Conservation (phyloP, 371 early-diverging fungal species). For the Mucor sp. region DNA sequence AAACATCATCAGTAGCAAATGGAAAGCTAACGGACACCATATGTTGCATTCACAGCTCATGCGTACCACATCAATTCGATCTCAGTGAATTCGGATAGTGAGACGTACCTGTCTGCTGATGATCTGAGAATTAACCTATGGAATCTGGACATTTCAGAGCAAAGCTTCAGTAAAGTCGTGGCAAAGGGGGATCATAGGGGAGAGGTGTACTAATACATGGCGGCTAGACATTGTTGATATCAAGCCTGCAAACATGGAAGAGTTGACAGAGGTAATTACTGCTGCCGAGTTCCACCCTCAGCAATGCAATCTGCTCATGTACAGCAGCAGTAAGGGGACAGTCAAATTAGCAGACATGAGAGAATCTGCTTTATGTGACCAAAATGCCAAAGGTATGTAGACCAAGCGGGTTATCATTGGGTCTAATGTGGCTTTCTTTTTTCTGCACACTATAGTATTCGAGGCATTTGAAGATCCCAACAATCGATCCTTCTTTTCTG, state of each 20-base stretch:
- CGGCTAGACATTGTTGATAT: slow-evolving; percentile 96
- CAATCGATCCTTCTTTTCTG: slow-evolving; percentile 96
- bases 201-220: background rate
- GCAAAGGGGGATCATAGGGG: background rate
- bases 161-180: slow-evolving; percentile 86
- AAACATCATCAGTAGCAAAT: background rate
- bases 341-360: slow-evolving; percentile 98
- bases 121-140: slow-evolving; percentile 98
- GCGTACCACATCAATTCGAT: slow-evolving; percentile 99
- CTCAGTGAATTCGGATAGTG: slow-evolving; percentile 96
- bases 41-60: slow-evolving; percentile 70
- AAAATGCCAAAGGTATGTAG: slow-evolving; percentile 80
- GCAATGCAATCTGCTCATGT: slow-evolving; percentile 97
- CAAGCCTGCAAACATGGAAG: slow-evolving; percentile 99
- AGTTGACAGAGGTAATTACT: slow-evolving; percentile 98
- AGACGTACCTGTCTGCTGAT: slow-evolving; percentile 97
- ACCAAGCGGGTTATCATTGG: no score
- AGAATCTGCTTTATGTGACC: slow-evolving; percentile 92
- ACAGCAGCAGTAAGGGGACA: slow-evolving; percentile 97
- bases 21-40: background rate
- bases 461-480: slow-evolving; percentile 94
- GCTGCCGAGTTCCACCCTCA: slow-evolving; percentile 97
- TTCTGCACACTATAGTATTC: slow-evolving; percentile 64
- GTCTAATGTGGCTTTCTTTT: no score
- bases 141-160: slow-evolving; percentile 95